These are phyloP conservation scores for Posidonia australis DNA, from an alignment of 106 monocot species.

Conservation along the genomic window DNA sequence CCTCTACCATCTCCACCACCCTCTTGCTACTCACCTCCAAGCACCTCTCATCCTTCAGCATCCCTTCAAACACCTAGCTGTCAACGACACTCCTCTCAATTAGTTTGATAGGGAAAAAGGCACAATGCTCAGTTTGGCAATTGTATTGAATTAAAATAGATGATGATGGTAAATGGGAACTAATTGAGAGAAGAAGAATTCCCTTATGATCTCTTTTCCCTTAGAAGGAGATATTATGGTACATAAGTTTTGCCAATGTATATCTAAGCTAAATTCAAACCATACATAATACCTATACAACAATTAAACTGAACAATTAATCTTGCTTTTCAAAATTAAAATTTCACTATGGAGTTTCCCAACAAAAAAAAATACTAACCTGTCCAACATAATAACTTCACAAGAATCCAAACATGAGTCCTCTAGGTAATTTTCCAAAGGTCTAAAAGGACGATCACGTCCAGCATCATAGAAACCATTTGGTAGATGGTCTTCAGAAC, in stretches of 20 bases:
- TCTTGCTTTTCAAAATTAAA: too few relatives aligned
- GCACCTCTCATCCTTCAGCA: conserved; percentile 23
- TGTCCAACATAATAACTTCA: conserved; percentile 92
- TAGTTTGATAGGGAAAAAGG: too few relatives aligned
- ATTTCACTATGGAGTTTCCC: too few relatives aligned
- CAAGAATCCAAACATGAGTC: conserved; percentile 53
- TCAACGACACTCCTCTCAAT: conserved; percentile 42
- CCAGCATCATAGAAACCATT: conserved; percentile 99
- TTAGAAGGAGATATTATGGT: too few relatives aligned
- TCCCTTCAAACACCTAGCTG: conserved; percentile 35
- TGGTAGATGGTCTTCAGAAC: conserved; percentile 71
- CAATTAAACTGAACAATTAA: too few relatives aligned
- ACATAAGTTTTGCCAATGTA: too few relatives aligned
- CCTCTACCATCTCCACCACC: conserved; percentile 21
- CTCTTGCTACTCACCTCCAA: conserved; percentile 13
- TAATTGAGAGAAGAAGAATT: not conserved
- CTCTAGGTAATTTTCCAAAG: conserved; percentile 54
- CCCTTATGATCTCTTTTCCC: not conserved
- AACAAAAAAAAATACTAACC: conserved; percentile 24
- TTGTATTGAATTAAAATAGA: too few relatives aligned
- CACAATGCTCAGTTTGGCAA: not conserved
- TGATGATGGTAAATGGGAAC: not conserved
- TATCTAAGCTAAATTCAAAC: too few relatives aligned
- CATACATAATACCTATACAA: too few relatives aligned
- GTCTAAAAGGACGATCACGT: conserved; percentile 65